Base-by-base conservation (phyloP, 2,329 filamentous ascomycete genomes). In the Oidium heveae region DNA sequence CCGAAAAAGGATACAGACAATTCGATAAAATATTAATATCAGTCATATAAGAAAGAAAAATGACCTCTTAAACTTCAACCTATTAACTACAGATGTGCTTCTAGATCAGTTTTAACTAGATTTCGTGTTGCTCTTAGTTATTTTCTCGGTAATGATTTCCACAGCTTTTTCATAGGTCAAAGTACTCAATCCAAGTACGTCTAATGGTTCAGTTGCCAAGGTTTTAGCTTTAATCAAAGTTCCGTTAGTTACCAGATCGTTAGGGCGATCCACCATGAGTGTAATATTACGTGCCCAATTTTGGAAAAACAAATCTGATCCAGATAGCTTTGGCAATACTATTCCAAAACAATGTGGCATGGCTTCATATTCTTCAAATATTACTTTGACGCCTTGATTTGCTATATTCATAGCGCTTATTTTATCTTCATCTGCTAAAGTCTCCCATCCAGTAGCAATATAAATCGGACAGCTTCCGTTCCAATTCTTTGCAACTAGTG, bases 271-370 rank as follows among this genome's bases (percentile, higher is more conserved):
- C 1, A 71, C 68, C 1, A 64, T 71, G 18, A 62, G 58, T 28
- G 59, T 67, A 24, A 79, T 72, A 58, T 86, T 86, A 1, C 64
- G 66, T 0, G 74, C 67, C 74, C 78, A 77, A 2, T 69, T 67
- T 15, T 71, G 65, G 56, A 77, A 73, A 60, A 77, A 82, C 51
- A 73, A 70, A 59, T 63, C 67, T 2, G 73, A 67, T 33, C 67
- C 70, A 1, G 69, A 63, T 1, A 72, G 63, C 4, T 67, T 66
- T 1, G 70, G 66, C 55, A 85, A 66, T 1, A 84, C 58, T 58
- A 78, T 61, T 0, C 74, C 76, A 63, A 86, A 89, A 60, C 76
- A 78, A 66, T 88, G 84, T 54, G 85, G 83, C 84, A 89, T 89
- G 2, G 77, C 81, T 64, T 87, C 80, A 63, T 79, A 91, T 66